Evolutionary conservation across 805 yeast genomes (phyloP).

Genomic region (Candida odintsovae): DNA sequence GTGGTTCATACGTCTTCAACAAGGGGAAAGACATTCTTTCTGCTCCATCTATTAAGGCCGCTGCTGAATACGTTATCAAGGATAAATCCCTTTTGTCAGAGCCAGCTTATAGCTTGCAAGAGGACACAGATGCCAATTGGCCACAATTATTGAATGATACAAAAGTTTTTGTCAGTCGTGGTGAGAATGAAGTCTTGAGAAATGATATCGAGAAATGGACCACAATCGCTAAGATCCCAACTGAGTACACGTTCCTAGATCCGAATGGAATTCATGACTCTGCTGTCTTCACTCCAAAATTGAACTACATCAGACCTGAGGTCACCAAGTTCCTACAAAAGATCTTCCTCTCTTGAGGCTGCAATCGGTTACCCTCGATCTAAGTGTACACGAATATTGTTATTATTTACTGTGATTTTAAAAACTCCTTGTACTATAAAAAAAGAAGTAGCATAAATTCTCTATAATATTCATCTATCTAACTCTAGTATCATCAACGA

Average conservation of each 20-base stretch:
- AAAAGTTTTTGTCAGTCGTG: conserved; percentile 4
- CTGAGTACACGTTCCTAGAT: background rate
- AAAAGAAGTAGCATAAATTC: too few species aligned
- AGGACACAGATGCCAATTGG: conserved; percentile 8
- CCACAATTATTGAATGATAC: conserved; percentile 1
- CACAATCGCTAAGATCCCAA: background rate
- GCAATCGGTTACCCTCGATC: too few species aligned
- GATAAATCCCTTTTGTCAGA: background rate
- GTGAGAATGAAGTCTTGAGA: conserved; percentile 10
- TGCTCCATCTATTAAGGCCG: conserved; percentile 1
- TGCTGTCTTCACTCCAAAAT: conserved; percentile 5
- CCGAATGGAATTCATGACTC: conserved; percentile 7
- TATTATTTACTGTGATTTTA: too few species aligned
- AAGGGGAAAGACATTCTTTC: background rate
- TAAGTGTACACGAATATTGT: too few species aligned
- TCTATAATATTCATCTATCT: conserved; percentile 10
- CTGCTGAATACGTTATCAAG: conserved; percentile 3
- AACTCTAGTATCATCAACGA: conserved; percentile 41
- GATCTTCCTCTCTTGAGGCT: too few species aligned
- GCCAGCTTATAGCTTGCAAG: conserved; percentile 2
- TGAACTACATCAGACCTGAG: background rate
- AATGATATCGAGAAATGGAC: conserved; percentile 7
- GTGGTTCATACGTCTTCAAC: background rate
- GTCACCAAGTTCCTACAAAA: background rate
- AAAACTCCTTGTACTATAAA: too few species aligned